These are phyloP conservation scores for Mycena albidolilacea DNA, from an alignment of 768 basidiomycete species.

Conservation along the genomic window DNA sequence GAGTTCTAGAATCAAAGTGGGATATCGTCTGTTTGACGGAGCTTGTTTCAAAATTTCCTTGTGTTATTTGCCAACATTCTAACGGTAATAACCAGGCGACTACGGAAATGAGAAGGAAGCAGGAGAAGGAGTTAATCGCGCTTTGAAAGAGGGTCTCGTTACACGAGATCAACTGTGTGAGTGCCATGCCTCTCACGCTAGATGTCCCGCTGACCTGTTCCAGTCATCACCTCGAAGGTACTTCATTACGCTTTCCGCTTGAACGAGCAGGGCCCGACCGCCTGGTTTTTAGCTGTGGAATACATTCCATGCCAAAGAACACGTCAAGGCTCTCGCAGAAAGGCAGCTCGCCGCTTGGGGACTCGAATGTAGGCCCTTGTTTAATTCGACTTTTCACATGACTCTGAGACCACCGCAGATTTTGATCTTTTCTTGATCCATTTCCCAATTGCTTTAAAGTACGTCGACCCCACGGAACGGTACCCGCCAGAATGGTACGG, in stretches of 20 bases:
- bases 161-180: conserved; percentile 89
- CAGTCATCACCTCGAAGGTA: background rate
- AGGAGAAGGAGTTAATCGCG: conserved; percentile 79
- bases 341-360: conserved; percentile 87
- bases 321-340: conserved; percentile 69
- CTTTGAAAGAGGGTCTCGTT: conserved; percentile 84
- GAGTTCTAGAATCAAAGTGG: conserved; percentile 70
- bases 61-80: background rate
- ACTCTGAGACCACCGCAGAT: conserved; percentile 51
- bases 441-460: conserved; percentile 89
- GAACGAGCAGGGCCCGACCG: background rate
- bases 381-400: background rate
- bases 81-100: conserved; percentile 19
- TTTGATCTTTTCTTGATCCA: conserved; percentile 88
- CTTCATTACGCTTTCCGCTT: background rate
- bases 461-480: conserved; percentile 80
- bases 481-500: conserved; percentile 90
- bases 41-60: conserved; percentile 75
- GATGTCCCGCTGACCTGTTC: background rate
- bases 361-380: conserved; percentile 57
- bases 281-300: conserved; percentile 81
- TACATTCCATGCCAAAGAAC: conserved; percentile 86
- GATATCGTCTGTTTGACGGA: conserved; percentile 90
- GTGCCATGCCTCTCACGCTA: conserved; percentile 44
- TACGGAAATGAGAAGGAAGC: conserved; percentile 89